Percentiles rank a stretch among this genome's conserved stretches.
phyloP scores from a whole-genome alignment of 208 protist species.

The Kentomonas sorsogonicus region DNA sequence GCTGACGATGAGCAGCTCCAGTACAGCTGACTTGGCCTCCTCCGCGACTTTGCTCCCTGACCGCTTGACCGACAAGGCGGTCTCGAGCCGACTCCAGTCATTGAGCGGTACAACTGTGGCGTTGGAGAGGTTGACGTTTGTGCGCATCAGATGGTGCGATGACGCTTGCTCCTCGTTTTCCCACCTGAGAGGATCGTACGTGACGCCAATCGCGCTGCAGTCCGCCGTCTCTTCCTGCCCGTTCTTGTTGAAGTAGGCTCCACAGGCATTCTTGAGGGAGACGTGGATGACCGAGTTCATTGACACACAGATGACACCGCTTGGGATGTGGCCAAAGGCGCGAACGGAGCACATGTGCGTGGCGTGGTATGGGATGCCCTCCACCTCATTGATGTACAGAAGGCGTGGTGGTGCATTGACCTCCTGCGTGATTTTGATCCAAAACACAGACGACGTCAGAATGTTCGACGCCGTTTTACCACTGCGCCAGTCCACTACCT shows the following conservation, averaged over 20 bases:
- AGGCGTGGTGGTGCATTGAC: slow-evolving; percentile 33
- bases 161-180: slow-evolving; percentile 29
- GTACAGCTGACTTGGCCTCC: no score
- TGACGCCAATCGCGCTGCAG: slow-evolving; percentile 34
- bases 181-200: slow-evolving; percentile 46
- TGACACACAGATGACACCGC: slow-evolving; percentile 65
- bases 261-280: slow-evolving; percentile 70
- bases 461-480: slow-evolving; percentile 69
- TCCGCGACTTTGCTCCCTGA: no score
- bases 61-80: no score
- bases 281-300: slow-evolving; percentile 77
- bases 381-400: slow-evolving; percentile 73
- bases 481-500: slow-evolving; percentile 75
- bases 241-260: slow-evolving; percentile 65
- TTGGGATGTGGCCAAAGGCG: slow-evolving; percentile 50
- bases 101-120: slow-evolving; percentile 22
- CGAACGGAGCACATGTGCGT: slow-evolving; percentile 75
- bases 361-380: slow-evolving; percentile 70
- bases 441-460: slow-evolving; percentile 75
- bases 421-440: slow-evolving; percentile 51
- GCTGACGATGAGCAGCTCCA: no score
- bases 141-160: slow-evolving; percentile 44
- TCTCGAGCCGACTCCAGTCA: no score
- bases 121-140: slow-evolving; percentile 74
- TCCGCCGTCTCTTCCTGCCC: slow-evolving; percentile 67